Evolutionary conservation across 148 eudicot species (phyloP), one percentile per base, ranked within the genome.

Genomic region (Simmondsia chinensis): DNA sequence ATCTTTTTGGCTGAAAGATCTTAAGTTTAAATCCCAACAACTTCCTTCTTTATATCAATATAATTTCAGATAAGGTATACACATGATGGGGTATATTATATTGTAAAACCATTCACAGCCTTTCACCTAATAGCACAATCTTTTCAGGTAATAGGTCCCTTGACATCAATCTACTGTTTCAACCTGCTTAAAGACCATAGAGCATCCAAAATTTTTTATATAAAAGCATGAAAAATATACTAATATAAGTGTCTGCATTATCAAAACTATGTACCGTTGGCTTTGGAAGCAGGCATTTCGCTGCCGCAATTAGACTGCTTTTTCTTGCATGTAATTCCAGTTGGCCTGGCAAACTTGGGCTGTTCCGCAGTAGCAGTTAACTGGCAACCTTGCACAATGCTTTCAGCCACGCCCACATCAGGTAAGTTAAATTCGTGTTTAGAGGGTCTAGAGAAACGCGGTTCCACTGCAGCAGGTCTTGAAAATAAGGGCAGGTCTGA

Each of bases 341-440:
- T 39, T 14, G 79, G 83, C 51, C 60, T 56, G 22, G 73, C 63
- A 81, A 57, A 73, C 36, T 35, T 60, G n/a, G 80, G 79, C 50
- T 53, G 61, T 12, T 75, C 61, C 14, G n/a, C n/a, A n/a, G 70
- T 33, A 11, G 62, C 33, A 29, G 71, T 31, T 35, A 43, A 49
- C 27, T 13, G 22, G 60, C 40, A 29, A 30, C 50, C 42, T 31
- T 52, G 43, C 4, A 15, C 42, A 13, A 27, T 12, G 26, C 46
- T 15, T 14, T 68, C 63, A 17, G 34, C 28, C 0, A 33, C 51
- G 41, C 46, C 23, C 20, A 31, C 39, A 26, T 36, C 27, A 6
- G 52, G 59, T 12, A 48, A 34, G 18, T 22, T 50, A 20, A 58
- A 50, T 37, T 52, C 65, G 18, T 46, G 36, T n/a, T 37, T 46